Evolutionary conservation across 345 rosid genomes (phyloP).

Genomic region (Euclidium syriacum): DNA sequence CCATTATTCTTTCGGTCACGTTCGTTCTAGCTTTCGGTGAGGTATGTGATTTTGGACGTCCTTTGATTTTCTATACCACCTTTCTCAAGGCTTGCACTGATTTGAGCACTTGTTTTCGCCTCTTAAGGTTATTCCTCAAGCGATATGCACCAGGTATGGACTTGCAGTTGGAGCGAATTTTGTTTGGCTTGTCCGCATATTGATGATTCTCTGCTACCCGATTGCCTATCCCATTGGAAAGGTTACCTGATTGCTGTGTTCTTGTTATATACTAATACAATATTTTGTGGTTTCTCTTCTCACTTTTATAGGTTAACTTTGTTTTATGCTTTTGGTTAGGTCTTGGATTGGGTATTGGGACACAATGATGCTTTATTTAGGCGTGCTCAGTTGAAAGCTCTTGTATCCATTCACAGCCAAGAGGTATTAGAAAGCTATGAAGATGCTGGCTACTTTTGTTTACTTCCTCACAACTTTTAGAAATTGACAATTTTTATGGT

Average conservation of each 20-base stretch:
- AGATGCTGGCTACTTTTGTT: neutral
- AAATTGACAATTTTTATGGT: neutral
- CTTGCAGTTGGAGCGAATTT: constrained; percentile 92
- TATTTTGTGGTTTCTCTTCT: neutral
- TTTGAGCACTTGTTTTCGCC: neutral
- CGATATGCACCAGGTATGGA: constrained; percentile 90
- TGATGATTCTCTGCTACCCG: constrained; percentile 83
- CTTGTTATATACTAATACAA: neutral
- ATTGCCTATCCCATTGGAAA: constrained; percentile 89
- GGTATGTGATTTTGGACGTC: constrained; percentile 36
- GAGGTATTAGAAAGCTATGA: constrained; percentile 49
- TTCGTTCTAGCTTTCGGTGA: constrained; percentile 89
- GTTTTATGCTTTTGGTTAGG: constrained; percentile 37
- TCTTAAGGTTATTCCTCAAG: constrained; percentile 91
- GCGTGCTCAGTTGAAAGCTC: constrained; percentile 94
- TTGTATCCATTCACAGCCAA: constrained; percentile 83
- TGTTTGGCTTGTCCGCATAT: constrained; percentile 72
- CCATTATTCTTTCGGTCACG: constrained; percentile 84
- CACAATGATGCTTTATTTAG: constrained; percentile 86
- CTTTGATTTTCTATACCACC: neutral
- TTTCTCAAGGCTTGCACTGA: neutral
- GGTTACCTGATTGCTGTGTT: constrained; percentile 30
- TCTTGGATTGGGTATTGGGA: constrained; percentile 84
- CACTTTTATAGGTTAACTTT: neutral
- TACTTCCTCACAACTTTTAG: neutral